These are phyloP conservation scores for Phytophthora sp. DNA, from an alignment of 352 stramenopile species.

Conservation along the genomic window DNA sequence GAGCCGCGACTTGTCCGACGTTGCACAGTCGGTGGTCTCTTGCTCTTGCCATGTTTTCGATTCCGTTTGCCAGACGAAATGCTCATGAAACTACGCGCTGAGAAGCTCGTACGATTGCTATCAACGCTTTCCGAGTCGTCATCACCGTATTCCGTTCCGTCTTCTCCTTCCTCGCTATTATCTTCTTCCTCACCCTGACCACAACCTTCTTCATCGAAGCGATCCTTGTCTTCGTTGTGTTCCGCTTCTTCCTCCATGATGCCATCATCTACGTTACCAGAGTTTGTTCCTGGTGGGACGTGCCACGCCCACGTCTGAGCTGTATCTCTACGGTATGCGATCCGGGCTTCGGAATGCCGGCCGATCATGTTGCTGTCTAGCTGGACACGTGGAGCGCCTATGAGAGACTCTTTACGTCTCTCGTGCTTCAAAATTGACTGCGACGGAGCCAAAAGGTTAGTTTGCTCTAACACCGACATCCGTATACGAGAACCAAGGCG, in stretches of 20 bases:
- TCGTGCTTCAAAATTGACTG: slow-evolving; percentile 16
- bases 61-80: slow-evolving; percentile 25
- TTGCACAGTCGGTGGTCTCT: slow-evolving; percentile 22
- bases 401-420: slow-evolving; percentile 39
- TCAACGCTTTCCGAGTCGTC: slow-evolving; percentile 34
- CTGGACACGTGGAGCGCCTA: slow-evolving; percentile 40
- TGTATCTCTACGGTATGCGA: slow-evolving; percentile 52
- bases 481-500: slow-evolving; percentile 19
- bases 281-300: slow-evolving; percentile 9
- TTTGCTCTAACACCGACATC: slow-evolving; percentile 31
- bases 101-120: slow-evolving; percentile 27
- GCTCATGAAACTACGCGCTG: slow-evolving; percentile 36
- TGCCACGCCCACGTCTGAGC: slow-evolving; percentile 68
- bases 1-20: slow-evolving; percentile 20
- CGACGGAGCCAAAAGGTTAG: slow-evolving; percentile 13
- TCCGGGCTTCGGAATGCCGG: slow-evolving; percentile 56
- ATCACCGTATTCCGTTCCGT: slow-evolving; percentile 21
- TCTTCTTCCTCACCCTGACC: slow-evolving; percentile 23
- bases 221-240: slow-evolving; percentile 24
- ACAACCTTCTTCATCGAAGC: slow-evolving; percentile 23
- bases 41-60: slow-evolving; percentile 31
- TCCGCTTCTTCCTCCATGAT: slow-evolving; percentile 30
- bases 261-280: slow-evolving; percentile 21
- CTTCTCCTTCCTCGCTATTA: slow-evolving; percentile 24
- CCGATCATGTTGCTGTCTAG: slow-evolving; percentile 43